Percentiles rank a stretch among this genome's conserved stretches.
phyloP scores from a whole-genome alignment of 2,329 filamentous ascomycete species.

The Talaromyces sp. region DNA sequence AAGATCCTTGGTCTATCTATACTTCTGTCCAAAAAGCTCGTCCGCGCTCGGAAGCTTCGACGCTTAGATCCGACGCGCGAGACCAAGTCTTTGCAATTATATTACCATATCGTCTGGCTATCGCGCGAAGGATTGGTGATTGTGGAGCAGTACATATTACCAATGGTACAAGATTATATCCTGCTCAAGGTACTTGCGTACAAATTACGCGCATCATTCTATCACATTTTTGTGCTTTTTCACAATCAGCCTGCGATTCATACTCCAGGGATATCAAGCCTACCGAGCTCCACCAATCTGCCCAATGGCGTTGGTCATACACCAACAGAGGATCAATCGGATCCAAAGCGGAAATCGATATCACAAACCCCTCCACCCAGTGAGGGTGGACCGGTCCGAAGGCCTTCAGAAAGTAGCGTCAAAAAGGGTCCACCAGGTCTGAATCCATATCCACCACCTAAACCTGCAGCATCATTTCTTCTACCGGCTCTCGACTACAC shows the following conservation, averaged over 20 bases:
- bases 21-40: conserved; percentile 76
- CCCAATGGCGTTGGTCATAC: conserved; percentile 19
- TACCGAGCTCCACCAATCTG: conserved; percentile 26
- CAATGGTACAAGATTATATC: conserved; percentile 69
- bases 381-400: conserved; percentile 54
- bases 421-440: conserved; percentile 41
- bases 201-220: conserved; percentile 89
- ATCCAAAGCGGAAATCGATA: conserved; percentile 34
- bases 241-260: conserved; percentile 82
- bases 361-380: conserved; percentile 43
- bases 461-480: conserved; percentile 63
- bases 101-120: conserved; percentile 92
- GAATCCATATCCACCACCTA: conserved; percentile 26
- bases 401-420: conserved; percentile 1
- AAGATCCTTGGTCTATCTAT: conserved; percentile 88
- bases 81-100: conserved; percentile 74
- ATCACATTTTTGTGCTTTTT: conserved; percentile 94
- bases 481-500: conserved; percentile 76
- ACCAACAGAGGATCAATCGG: conserved; percentile 9
- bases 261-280: conserved; percentile 49
- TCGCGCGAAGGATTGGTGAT: conserved; percentile 85
- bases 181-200: conserved; percentile 86
- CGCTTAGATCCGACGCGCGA: conserved; percentile 73
- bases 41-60: conserved; percentile 75
- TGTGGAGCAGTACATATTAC: conserved; percentile 78